These are phyloP conservation scores for Tetradesmus obliquus DNA, from an alignment of 139 green algal species.

Conservation along the genomic window DNA sequence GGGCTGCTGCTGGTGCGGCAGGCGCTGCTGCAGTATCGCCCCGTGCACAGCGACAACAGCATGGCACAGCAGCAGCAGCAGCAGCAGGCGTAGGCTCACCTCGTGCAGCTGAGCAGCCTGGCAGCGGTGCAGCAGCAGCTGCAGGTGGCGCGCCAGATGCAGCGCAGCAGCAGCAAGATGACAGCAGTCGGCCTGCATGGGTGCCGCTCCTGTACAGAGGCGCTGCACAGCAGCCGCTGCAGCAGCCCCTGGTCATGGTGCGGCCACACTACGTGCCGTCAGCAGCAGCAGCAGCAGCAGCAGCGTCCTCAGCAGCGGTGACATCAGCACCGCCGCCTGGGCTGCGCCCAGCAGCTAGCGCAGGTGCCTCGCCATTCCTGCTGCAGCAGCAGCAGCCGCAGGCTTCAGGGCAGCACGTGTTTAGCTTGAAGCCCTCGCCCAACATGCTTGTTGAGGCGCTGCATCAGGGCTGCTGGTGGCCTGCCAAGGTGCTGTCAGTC, in stretches of 20 bases:
- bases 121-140: not conserved
- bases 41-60: not conserved
- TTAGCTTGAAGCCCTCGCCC: not conserved
- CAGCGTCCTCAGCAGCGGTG: not conserved
- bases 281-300: slow-evolving; percentile 18
- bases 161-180: not conserved
- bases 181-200: not conserved
- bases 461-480: slow-evolving; percentile 32
- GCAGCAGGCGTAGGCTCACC: slow-evolving; percentile 1
- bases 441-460: slow-evolving; percentile 8
- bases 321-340: not conserved
- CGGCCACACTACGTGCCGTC: slow-evolving; percentile 1
- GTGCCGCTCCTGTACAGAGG: slow-evolving; percentile 35
- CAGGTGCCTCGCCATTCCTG: not conserved
- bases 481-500: slow-evolving; percentile 6
- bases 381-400: slow-evolving; percentile 24
- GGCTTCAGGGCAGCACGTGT: not conserved
- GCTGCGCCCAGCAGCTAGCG: too few relatives aligned
- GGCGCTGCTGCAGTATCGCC: not conserved
- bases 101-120: not conserved
- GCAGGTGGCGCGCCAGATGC: not conserved
- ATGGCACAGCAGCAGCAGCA: slow-evolving; percentile 5
- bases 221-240: not conserved
- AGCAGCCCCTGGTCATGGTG: slow-evolving; percentile 19
- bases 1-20: not conserved